Base-by-base conservation (phyloP, 1,284 basidiomycete genomes). In the Trametes pubescens region DNA sequence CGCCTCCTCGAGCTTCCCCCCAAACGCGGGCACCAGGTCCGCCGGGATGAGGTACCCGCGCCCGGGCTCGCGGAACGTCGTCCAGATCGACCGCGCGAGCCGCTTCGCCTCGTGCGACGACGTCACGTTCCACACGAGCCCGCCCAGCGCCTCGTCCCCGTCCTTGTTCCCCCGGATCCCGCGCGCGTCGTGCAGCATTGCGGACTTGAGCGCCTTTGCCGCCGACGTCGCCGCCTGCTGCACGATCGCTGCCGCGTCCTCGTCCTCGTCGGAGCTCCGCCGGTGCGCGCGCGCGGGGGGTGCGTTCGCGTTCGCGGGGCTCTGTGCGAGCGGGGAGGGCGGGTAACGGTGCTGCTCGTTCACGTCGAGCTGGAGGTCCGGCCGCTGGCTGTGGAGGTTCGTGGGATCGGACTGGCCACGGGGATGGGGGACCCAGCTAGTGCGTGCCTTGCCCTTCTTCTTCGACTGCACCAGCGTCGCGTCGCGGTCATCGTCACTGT, bases 1-100 rank as follows among this genome's bases (percentile, higher is more conserved):
- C 13, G 91, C 88, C 21, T 84, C 82, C 53, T 80, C 82, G 7
- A 79, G 75, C n/a, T 82, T 83, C 16, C 49, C 49, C 49, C 81
- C 67, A 73, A 91, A 94, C 7, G 89, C 91, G 9, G 88, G 86
- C 62, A 84, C 81, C 71, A 94, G 92, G 75, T 94, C 93, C 29
- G 81, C 77, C 16, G 89, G 82, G 52, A 89, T 73, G 52, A 94
- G 82, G 74, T 90, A 92, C 2, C 73, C 81, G 53, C 88, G 81
- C 44, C 80, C 78, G 18, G 82, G 77, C 71, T 81, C 79, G 71
- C 84, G 85, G 76, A 93, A 88, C 9, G 86, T 81, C 55, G 75
- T 80, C 75, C 88, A 94, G 63, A 94, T 88, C 38, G 84, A 79
- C 14, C 86, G 83, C 16, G 93, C 92, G 38, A 94, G 82, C 62